Evolutionary conservation across 495 filamentous ascomycete species (phyloP), one percentile per base, ranked within the genome.

Genomic region (Margaritispora aquatica): DNA sequence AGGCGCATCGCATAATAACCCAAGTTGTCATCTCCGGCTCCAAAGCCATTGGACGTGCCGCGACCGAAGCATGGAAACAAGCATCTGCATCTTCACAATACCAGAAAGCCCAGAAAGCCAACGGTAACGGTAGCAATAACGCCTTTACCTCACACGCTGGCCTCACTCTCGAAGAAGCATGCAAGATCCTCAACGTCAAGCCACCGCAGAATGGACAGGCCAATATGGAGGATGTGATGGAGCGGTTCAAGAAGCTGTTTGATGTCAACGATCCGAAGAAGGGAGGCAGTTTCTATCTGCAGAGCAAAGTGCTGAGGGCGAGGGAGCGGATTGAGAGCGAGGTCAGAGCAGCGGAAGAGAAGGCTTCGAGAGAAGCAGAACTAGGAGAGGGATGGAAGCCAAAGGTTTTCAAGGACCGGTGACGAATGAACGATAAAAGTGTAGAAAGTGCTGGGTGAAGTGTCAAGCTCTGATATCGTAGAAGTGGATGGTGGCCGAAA

Each of bases 171-270:
- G 92, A 96, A 63, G 94, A 98, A 75, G 95, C 94, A 10, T 97
- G 92, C 83, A 92, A 91, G 74, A 97, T 98, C 70, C 83, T 98
- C 56, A 96, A 97, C 72, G 91, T 97, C 63, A 90, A 92, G 74
- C 90, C 92, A 48, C 89, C 92, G 2, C 82, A 88, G 66, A 83
- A 78, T 55, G 90, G 86, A n/a, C 78, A 89, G 66, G 76, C 86
- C 20, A 83, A 90, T 69, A 75, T 89, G 72, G 90, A 95, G 61
- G 72, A 82, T 34, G 81, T 95, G 51, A 87, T 86, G 77, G 84
- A 88, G 58, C 82, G 90, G 46, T 98, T 97, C 80, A 97, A 97
- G 83, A 86, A 85, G 61, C 75, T 98, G 50, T 98, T 97, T 71
- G 95, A 97, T 68, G 69, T 79, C 60, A 98, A 98, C 74, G 89